phyloP scores from a whole-genome alignment of 495 filamentous ascomycete species.

The Viridothelium virens region DNA sequence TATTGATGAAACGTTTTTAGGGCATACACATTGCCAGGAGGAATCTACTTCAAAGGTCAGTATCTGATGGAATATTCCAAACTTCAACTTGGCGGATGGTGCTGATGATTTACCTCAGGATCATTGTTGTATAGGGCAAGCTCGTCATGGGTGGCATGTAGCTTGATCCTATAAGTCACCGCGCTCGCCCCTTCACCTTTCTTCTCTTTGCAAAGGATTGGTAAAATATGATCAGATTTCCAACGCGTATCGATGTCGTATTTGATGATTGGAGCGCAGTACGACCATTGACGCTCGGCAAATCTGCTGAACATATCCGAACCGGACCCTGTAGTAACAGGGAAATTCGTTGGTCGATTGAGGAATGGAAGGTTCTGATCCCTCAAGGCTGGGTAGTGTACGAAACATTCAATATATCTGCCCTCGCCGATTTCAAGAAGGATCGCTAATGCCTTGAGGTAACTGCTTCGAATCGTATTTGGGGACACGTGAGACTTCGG shows the following conservation, averaged over 20 bases:
- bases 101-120: too few species aligned
- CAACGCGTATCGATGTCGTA: neutral
- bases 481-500: neutral
- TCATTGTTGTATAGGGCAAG: too few species aligned
- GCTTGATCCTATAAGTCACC: neutral
- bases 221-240: neutral
- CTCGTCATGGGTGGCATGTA: neutral
- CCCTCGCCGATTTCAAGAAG: neutral
- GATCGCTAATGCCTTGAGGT: neutral
- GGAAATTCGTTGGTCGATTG: neutral
- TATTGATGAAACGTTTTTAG: too few species aligned
- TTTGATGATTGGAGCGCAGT: neutral
- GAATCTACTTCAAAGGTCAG: too few species aligned
- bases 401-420: neutral
- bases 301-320: neutral
- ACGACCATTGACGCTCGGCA: neutral
- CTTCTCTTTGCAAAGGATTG: neutral
- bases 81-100: too few species aligned
- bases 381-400: neutral
- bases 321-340: neutral
- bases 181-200: neutral
- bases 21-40: too few species aligned
- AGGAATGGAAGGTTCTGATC: neutral
- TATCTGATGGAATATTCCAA: too few species aligned
- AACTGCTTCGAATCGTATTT: neutral